A percentile compares a stretch with the other conserved stretches of the same genome.
These are phyloP conservation scores for Neurospora pannonica DNA, from an alignment of 495 filamentous ascomycete species.

Conservation along the genomic window DNA sequence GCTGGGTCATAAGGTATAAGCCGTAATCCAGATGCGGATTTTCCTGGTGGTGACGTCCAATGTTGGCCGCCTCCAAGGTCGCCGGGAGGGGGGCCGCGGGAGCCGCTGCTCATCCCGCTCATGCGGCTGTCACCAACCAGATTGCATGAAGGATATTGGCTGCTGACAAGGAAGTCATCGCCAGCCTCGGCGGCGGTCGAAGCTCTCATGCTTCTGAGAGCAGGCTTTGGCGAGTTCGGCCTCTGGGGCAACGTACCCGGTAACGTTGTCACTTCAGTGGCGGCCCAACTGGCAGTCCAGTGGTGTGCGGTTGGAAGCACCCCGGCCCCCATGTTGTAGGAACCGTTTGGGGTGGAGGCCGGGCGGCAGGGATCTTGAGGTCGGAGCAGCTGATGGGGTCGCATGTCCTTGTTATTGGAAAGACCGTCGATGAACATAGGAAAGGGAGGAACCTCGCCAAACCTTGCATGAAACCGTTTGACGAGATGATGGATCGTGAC, in stretches of 20 bases:
- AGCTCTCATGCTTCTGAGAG: neutral
- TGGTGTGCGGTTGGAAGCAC: neutral
- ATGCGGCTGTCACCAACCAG: neutral
- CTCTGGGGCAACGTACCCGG: neutral
- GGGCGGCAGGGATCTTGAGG: no score
- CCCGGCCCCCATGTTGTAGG: neutral
- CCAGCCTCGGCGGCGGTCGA: neutral
- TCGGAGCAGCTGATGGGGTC: conserved; percentile 18
- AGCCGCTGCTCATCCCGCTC: neutral
- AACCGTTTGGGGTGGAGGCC: neutral
- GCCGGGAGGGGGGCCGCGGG: neutral
- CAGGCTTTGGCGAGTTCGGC: neutral
- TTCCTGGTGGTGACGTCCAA: neutral
- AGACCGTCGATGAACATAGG: conserved; percentile 58
- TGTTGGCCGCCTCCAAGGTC: neutral
- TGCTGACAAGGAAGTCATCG: neutral
- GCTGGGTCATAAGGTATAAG: no score
- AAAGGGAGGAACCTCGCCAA: conserved; percentile 45
- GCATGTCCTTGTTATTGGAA: conserved; percentile 54
- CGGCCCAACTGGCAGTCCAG: neutral
- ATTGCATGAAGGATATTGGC: neutral
- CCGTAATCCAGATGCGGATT: no score
- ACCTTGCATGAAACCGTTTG: conserved; percentile 43
- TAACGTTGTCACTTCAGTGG: neutral
- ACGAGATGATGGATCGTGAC: conserved; percentile 54